phyloP scores from a whole-genome alignment of 2,329 filamentous ascomycete genomes.

The Talaromyces amestolkiae region DNA sequence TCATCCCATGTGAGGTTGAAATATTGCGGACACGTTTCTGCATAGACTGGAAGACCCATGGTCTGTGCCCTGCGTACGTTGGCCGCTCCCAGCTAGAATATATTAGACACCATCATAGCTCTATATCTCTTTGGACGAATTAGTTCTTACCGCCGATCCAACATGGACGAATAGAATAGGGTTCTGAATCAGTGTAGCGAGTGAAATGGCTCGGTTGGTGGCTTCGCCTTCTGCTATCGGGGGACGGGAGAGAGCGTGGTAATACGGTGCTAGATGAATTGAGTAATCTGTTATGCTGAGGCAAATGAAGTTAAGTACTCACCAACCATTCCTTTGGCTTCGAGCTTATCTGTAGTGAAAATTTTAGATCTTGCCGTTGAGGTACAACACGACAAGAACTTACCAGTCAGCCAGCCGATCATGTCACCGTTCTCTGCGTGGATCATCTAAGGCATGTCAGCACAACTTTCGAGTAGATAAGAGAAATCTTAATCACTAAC shows the following conservation, averaged over 20 bases:
- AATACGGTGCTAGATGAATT: not conserved
- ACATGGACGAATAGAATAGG: conserved; percentile 57
- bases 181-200: conserved; percentile 50
- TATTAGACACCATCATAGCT: not conserved
- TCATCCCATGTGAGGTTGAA: conserved; percentile 52
- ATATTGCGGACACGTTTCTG: conserved; percentile 60
- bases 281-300: not conserved
- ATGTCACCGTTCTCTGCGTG: conserved; percentile 49
- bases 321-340: not conserved
- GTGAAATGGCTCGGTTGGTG: conserved; percentile 50
- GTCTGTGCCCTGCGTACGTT: conserved; percentile 48
- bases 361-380: not conserved
- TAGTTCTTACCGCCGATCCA: not conserved
- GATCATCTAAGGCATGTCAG: not conserved
- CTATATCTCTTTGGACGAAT: not conserved
- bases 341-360: not conserved
- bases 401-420: conserved; percentile 26
- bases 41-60: conserved; percentile 52
- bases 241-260: conserved; percentile 43
- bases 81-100: not conserved
- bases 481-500: not conserved
- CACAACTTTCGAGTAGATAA: not conserved
- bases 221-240: conserved; percentile 45
- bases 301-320: not conserved
- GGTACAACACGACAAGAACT: not conserved